Evolutionary conservation across 1,284 basidiomycete species (phyloP).

Genomic region (Mycena citricolor): DNA sequence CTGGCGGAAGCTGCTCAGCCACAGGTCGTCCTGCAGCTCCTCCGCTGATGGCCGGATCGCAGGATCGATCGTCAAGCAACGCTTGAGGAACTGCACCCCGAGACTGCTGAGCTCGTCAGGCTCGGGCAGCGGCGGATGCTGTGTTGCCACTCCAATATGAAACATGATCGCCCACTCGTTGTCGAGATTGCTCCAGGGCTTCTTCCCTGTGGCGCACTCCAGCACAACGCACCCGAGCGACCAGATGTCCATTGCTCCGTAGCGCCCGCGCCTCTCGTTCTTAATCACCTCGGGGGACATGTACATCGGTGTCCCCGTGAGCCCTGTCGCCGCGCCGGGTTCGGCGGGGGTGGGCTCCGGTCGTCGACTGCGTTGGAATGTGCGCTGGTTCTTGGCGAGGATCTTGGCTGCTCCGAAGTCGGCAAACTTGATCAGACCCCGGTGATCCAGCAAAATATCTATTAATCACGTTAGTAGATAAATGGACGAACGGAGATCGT

Average conservation of each 20-base stretch:
- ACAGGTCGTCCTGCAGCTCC: constrained; percentile 87
- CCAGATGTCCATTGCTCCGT: constrained; percentile 99
- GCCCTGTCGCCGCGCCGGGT: constrained; percentile 52
- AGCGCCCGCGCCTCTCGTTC: constrained; percentile 79
- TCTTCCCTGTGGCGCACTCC: constrained; percentile 94
- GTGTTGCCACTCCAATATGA: constrained; percentile 96
- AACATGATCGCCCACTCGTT: constrained; percentile 99
- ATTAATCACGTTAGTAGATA: constrained; percentile 15
- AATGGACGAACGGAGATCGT: constrained; percentile 5
- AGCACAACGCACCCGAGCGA: constrained; percentile 94
- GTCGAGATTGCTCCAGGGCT: constrained; percentile 98
- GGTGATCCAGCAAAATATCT: constrained; percentile 95
- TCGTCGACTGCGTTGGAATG: constrained; percentile 75
- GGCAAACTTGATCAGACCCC: constrained; percentile 95
- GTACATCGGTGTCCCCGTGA: constrained; percentile 99
- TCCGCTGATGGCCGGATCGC: constrained; percentile 80
- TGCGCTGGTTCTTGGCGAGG: constrained; percentile 90
- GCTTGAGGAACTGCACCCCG: constrained; percentile 93
- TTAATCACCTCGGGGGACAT: constrained; percentile 99
- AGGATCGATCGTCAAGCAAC: constrained; percentile 90
- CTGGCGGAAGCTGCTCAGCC: constrained; percentile 84
- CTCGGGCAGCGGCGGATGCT: constrained; percentile 95
- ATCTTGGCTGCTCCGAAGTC: constrained; percentile 99
- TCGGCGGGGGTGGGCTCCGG: constrained; percentile 34
- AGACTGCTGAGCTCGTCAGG: constrained; percentile 84